These are phyloP conservation scores for Linum usitatissimum DNA, from an alignment of 345 rosid genomes.

Conservation along the genomic window DNA sequence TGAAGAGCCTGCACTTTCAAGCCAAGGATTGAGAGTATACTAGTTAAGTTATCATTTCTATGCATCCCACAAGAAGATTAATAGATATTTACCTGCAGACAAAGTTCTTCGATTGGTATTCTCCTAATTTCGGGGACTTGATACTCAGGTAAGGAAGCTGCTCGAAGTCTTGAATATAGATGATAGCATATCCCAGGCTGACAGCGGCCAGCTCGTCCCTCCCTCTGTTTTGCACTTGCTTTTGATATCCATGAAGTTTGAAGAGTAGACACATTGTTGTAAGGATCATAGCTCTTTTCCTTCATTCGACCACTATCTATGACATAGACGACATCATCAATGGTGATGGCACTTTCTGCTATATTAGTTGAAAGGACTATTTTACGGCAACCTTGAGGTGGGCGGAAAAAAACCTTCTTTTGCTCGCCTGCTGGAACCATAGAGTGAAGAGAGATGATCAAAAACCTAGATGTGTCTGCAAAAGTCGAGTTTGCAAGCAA, in stretches of 20 bases:
- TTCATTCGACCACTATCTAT: conserved; percentile 95
- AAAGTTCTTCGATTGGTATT: conserved; percentile 88
- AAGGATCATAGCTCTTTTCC: conserved; percentile 92
- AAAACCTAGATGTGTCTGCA: conserved; percentile 44
- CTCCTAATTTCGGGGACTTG: conserved; percentile 88
- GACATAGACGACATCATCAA: conserved; percentile 94
- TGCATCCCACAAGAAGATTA: not conserved
- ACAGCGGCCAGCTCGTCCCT: conserved; percentile 95
- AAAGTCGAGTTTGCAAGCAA: conserved; percentile 48
- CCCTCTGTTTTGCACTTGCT: conserved; percentile 92
- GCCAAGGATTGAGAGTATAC: no score
- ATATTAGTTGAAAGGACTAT: conserved; percentile 83
- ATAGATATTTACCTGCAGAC: conserved; percentile 56
- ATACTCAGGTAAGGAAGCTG: conserved; percentile 68
- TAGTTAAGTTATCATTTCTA: not conserved
- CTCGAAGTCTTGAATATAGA: conserved; percentile 70
- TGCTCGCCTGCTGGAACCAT: conserved; percentile 85
- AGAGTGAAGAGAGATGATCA: conserved; percentile 74
- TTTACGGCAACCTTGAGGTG: conserved; percentile 82
- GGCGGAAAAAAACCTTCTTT: conserved; percentile 64
- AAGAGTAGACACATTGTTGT: conserved; percentile 77
- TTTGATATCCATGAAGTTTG: conserved; percentile 88
- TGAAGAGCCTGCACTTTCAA: no score
- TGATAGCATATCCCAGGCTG: conserved; percentile 92
- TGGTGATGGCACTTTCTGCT: conserved; percentile 84